Evolutionary conservation across 441 rosid species (phyloP).

Genomic region (Theobroma grandiflorum): DNA sequence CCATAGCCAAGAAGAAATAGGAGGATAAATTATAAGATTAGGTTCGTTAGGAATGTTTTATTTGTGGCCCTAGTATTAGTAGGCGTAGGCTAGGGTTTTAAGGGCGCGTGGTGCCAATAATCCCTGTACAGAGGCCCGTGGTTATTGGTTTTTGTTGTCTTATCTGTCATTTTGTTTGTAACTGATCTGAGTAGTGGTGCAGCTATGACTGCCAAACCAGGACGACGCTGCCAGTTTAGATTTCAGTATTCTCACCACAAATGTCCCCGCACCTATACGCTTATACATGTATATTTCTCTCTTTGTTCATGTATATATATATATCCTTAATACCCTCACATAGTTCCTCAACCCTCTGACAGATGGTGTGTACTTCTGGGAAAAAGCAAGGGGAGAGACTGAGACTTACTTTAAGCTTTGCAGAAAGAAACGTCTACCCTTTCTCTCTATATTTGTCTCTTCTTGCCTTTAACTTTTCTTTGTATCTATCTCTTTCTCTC

Average conservation of each 20-base stretch:
- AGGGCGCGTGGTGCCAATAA: not conserved
- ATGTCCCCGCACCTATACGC: too few relatives aligned
- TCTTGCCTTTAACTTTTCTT: not conserved
- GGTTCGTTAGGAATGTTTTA: too few relatives aligned
- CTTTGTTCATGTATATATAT: not conserved
- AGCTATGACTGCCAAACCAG: not conserved
- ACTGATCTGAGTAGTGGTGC: not conserved
- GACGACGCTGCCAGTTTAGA: not conserved
- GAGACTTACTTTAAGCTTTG: not conserved
- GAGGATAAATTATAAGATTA: too few relatives aligned
- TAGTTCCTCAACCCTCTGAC: not conserved
- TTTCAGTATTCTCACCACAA: not conserved
- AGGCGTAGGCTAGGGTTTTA: not conserved
- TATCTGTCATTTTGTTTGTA: not conserved
- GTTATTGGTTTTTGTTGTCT: not conserved
- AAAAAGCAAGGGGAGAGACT: not conserved
- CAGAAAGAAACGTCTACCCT: not conserved
- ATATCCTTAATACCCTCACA: too few relatives aligned
- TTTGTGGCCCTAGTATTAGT: too few relatives aligned
- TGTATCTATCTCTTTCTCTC: not conserved
- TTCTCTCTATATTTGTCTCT: not conserved
- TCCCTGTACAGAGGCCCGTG: not conserved
- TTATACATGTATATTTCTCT: not conserved
- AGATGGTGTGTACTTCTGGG: not conserved
- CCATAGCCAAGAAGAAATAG: too few relatives aligned